phyloP scores from a whole-genome alignment of 2,329 filamentous ascomycete genomes.

The Chaetomiaceae sp. region DNA sequence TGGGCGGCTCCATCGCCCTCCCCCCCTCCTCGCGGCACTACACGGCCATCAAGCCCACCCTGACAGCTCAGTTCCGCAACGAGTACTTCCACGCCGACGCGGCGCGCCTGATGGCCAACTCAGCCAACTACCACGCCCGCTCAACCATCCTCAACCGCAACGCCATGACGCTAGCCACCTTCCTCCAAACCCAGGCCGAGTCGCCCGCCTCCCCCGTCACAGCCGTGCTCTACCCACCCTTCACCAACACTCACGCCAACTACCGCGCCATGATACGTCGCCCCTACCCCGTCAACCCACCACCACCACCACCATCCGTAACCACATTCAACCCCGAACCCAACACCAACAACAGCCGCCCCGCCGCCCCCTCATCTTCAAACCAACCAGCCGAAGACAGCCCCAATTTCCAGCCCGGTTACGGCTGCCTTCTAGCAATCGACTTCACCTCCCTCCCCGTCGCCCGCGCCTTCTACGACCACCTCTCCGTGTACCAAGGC shows the following conservation, averaged over 20 bases:
- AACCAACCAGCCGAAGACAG: too few relatives aligned
- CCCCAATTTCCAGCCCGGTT: conserved; percentile 43
- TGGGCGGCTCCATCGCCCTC: conserved; percentile 46
- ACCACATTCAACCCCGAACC: too few relatives aligned
- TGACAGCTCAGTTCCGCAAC: conserved; percentile 33
- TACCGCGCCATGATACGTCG: conserved; percentile 34
- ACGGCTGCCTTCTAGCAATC: conserved; percentile 49
- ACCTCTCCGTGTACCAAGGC: conserved; percentile 42
- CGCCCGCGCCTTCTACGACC: conserved; percentile 44
- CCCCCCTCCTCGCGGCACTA: conserved; percentile 42
- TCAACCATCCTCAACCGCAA: conserved; percentile 50
- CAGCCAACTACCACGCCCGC: conserved; percentile 46
- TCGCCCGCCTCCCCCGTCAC: conserved; percentile 39
- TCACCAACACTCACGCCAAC: conserved; percentile 29
- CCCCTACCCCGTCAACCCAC: conserved; percentile 26
- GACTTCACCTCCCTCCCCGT: conserved; percentile 40
- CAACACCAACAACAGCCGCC: too few relatives aligned
- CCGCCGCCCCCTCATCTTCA: too few relatives aligned
- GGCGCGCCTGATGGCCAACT: conserved; percentile 41
- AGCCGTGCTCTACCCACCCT: conserved; percentile 39
- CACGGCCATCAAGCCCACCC: conserved; percentile 28
- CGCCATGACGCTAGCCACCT: conserved; percentile 42
- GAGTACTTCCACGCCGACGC: conserved; percentile 45
- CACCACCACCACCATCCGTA: conserved; percentile 26
- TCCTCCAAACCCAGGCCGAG: conserved; percentile 32